These are phyloP conservation scores for Ogataea haglerorum DNA, from an alignment of 805 yeast species.

Conservation along the genomic window DNA sequence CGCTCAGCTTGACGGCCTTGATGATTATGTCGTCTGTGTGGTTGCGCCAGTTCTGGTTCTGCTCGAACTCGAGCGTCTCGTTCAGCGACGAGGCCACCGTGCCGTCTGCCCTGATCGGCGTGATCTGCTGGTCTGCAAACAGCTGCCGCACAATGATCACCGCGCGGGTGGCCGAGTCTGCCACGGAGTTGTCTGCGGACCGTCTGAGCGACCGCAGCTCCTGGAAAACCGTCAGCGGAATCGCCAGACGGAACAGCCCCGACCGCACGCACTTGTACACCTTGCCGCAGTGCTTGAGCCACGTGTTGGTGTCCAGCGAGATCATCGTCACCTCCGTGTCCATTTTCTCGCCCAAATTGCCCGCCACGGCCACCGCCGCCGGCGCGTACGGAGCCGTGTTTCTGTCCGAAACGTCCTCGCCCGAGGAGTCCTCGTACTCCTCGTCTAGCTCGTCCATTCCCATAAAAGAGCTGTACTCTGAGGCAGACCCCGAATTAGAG, in stretches of 20 bases:
- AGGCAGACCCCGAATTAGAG: conserved; percentile 7
- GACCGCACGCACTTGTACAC: conserved; percentile 65
- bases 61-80: conserved; percentile 72
- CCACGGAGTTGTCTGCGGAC: conserved; percentile 66
- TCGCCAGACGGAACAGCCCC: conserved; percentile 54
- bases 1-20: conserved; percentile 41
- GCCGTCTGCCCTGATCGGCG: conserved; percentile 68
- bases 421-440: conserved; percentile 10
- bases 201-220: conserved; percentile 69
- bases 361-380: conserved; percentile 29
- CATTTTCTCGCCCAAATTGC: conserved; percentile 55
- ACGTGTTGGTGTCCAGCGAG: conserved; percentile 72
- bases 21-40: conserved; percentile 68
- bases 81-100: conserved; percentile 63
- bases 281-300: conserved; percentile 79
- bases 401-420: conserved; percentile 12
- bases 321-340: conserved; percentile 55
- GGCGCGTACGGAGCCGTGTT: conserved; percentile 11
- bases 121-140: conserved; percentile 49
- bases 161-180: conserved; percentile 79
- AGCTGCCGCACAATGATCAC: conserved; percentile 71
- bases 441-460: conserved; percentile 22
- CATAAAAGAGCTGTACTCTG: conserved; percentile 6
- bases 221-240: conserved; percentile 75
- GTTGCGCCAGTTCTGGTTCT: conserved; percentile 67